Evolutionary conservation across 2,329 filamentous ascomycete species (phyloP).

Genomic region (Hypoxylon sp.): DNA sequence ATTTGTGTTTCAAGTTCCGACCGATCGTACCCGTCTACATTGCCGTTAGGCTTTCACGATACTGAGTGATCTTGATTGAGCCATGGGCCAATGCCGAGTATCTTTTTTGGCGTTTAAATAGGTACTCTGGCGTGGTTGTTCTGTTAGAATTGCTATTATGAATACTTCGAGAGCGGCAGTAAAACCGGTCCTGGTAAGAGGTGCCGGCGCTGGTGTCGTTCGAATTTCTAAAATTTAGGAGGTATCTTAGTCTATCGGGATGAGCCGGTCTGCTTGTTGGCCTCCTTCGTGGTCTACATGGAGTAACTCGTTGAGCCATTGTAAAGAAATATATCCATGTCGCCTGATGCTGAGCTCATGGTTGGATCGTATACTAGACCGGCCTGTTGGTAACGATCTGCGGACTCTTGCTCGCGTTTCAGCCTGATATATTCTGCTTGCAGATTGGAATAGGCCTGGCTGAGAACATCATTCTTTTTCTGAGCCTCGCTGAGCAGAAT

Average conservation of each 20-base stretch:
- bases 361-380: conserved; percentile 47
- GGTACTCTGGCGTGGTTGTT: no score
- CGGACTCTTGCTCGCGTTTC: conserved; percentile 54
- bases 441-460: conserved; percentile 67
- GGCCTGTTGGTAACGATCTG: conserved; percentile 48
- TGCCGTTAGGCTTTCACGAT: conserved; percentile 12
- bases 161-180: background rate
- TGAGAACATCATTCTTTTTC: conserved; percentile 69
- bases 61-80: background rate
- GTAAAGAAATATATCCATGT: conserved; percentile 50
- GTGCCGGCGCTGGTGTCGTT: background rate
- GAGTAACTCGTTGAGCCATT: conserved; percentile 39
- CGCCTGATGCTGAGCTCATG: conserved; percentile 37
- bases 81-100: conserved; percentile 1
- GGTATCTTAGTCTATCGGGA: conserved; percentile 2
- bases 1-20: conserved; percentile 5
- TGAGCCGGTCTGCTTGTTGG: background rate
- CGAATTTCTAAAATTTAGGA: background rate
- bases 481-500: conserved; percentile 67
- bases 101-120: conserved; percentile 6
- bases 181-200: background rate
- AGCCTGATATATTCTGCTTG: conserved; percentile 62
- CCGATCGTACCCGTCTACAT: conserved; percentile 3
- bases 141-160: no score
- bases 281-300: conserved; percentile 31